Percentiles rank a stretch among this genome's conserved stretches.
Evolutionary conservation across 768 basidiomycete genomes (phyloP).

Genomic region (Paxillus involutus): DNA sequence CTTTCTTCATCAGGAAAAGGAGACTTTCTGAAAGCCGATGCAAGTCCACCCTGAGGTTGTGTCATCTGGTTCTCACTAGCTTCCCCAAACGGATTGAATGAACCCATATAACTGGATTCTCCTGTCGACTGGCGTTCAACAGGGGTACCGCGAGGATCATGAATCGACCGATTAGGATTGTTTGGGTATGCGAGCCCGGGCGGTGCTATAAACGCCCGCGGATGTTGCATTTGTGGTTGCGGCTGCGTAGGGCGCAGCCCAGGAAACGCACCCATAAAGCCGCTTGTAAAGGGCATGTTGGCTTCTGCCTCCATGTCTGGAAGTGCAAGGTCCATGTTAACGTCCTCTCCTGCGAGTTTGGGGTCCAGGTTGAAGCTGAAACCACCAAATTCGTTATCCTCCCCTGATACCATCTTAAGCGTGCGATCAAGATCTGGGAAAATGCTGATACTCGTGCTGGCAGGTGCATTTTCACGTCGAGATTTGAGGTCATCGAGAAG

Average conservation of each 20-base stretch:
- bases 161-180: conserved; percentile 50
- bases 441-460: conserved; percentile 49
- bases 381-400: conserved; percentile 59
- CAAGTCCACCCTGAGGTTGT: conserved; percentile 22
- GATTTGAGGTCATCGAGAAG: conserved; percentile 82
- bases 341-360: conserved; percentile 54
- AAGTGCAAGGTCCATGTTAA: conserved; percentile 42
- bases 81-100: conserved; percentile 83
- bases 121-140: conserved; percentile 47
- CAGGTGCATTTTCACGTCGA: conserved; percentile 58
- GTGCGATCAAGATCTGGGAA: conserved; percentile 92
- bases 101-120: conserved; percentile 61
- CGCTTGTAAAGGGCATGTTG: conserved; percentile 59
- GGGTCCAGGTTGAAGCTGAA: conserved; percentile 90
- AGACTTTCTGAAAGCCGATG: conserved; percentile 36
- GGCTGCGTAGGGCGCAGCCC: conserved; percentile 43
- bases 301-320: conserved; percentile 49
- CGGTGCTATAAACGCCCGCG: conserved; percentile 42
- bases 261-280: conserved; percentile 72
- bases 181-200: conserved; percentile 55
- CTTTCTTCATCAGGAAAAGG: conserved; percentile 56
- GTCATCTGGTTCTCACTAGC: conserved; percentile 44
- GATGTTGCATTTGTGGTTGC: conserved; percentile 20
- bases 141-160: conserved; percentile 49
- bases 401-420: conserved; percentile 66